Evolutionary conservation across 208 protist genomes (phyloP), one percentile per base, ranked within the genome.

Genomic region (Leishmania aethiopica): DNA sequence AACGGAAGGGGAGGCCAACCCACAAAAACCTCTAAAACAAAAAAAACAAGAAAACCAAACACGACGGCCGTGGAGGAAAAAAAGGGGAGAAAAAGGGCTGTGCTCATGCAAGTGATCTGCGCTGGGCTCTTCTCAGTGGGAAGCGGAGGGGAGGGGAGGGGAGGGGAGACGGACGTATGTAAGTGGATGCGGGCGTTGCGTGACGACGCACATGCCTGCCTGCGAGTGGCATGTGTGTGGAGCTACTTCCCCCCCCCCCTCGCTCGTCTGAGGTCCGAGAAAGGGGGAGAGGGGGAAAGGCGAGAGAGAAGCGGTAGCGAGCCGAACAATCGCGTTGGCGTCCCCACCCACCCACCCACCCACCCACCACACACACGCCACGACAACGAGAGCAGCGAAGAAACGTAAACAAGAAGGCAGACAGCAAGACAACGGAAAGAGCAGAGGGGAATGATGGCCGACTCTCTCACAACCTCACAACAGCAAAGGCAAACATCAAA

Each of bases 351-450:
- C 6, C 0, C 10, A 37, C 64, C 0, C 40, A 37, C 45, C 55
- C 62, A 0, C 40, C 13, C 45, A 37, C 8, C 42, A 70, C 64
- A 19, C 40, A 37, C 70, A 75, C 11, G 47, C 42, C 19, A 32
- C 22, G 3, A 28, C 70, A 57, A n/a, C 64, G n/a, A 84, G 35
- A 45, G 8, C 2, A 40, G 15, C 35, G 32, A 69, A 6, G 35
- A 25, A 57, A 76, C 11, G 55, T n/a, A 78, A 57, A 76, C 6
- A 49, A 74, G 74, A n/a, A 77, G 11, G 59, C 28, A 11, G n/a
- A 64, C 11, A 64, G 3, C 19, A 64, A 32, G 74, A 79, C 35
- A 82, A 15, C n/a, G 66, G 32, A 81, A 37, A 70, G 59, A 79
- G 35, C 42, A 69, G 17, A 13, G 42, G 62, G 10, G 32, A 69